Base-by-base conservation (phyloP, 1,139 yeast genomes). In the Diutina scorzettiae region DNA sequence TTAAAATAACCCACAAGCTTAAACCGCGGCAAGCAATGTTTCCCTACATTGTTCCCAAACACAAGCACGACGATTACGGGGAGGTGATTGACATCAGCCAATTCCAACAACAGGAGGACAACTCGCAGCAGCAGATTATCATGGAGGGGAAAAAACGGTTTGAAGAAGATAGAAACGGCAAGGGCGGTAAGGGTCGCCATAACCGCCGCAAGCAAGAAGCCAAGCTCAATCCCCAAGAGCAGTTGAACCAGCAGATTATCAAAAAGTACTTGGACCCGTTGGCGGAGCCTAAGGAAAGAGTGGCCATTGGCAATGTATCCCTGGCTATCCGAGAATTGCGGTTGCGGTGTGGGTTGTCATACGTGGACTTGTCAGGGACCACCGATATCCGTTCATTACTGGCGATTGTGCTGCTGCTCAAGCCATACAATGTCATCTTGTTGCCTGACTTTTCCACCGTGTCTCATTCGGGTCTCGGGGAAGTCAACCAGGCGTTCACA, bases 21-120 rank as follows among this genome's bases (percentile, higher is more conserved):
- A 71, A 72, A 45, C 76, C 81, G 4, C 71, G 82, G 48, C 79
- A 81, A 44, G 77, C 81, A 40, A 81, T 82, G 83, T 89, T 87
- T 53, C 97, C 95, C 8, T 78, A 69, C 51, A 63, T 72, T 9
- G 71, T 73, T 1, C 66, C 69, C 23, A 74, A 76, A 48, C 67
- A 71, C 23, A 75, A 80, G 48, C 65, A 70, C 41, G 97, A 91
- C 55, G 97, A 89, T 52, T 91, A 89, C 56, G 97, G 97, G 21
- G 81, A 77, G 46, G 62, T 79, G 1, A 76, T 84, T 28, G 74
- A 78, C 45, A 64, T 66, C 34, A 76, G 78, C 34, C 84, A 82
- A 51, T 85, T 81, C 53, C 72, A 73, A 44, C 71, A 70, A 49
- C 39, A 43, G 14, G 76, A 73, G 28, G 85, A 80, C 41, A 78